Base-by-base conservation (phyloP, 139 green algal genomes). In the Coelastrella sp. region DNA sequence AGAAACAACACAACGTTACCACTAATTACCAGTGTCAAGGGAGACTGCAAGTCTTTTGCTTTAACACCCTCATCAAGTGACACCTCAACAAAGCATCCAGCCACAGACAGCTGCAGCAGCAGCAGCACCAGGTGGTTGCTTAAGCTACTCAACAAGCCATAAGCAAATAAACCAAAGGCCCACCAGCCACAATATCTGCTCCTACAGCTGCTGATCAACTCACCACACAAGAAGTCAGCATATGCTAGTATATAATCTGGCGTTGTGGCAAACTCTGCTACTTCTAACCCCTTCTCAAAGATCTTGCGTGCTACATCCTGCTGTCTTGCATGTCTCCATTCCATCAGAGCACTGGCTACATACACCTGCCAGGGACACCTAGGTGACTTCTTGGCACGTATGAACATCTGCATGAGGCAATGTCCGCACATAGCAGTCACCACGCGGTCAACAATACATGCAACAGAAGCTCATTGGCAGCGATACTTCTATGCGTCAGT, bases 271-370 rank as follows among this genome's bases (percentile, higher is more conserved):
- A 91, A 37, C 21, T 77, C 67, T n/a, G 83, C 59, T 37, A 91
- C 87, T 78, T 97, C 94, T 41, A 99, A 88, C 1, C 96, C 96
- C 88, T 97, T 91, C 88, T 99, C 96, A 79, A 98, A 98, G 71
- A 99, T 96, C 83, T 98, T 97, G 48, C 93, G 90, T 3, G 96
- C 94, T 5, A 97, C 92, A 23, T 95, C 92, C 15, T 94, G 92
- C 62, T 92, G 83, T 60, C 88, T 83, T 50, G 92, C 91, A 35
- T 82, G 77, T 17, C 85, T 84, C 93, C 94, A 98, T 90, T 99
- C 96, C 85, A 99, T 88, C 25, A 92, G 67, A 0, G 96, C 96
- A 0, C 90, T 91, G 4, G 93, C 94, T 0, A 91, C 93, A 83
- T 96, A 99, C 41, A 98, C 90, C 75, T 98, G 92, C 93, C 96